Evolutionary conservation across 768 basidiomycete species (phyloP).

Genomic region (Collybia mongolica): DNA sequence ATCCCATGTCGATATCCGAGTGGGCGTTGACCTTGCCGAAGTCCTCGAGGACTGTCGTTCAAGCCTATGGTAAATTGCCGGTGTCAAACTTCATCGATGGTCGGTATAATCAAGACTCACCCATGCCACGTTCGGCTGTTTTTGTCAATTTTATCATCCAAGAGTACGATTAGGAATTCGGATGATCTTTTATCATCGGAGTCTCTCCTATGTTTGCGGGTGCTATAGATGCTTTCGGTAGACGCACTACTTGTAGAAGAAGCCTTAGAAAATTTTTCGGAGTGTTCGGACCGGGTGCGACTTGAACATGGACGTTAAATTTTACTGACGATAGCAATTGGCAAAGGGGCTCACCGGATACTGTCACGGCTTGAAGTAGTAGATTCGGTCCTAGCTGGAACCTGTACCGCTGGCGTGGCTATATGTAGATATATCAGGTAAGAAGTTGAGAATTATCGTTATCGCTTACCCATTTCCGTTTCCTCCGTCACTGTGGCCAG

Average conservation of each 20-base stretch:
- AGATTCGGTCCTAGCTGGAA: background rate
- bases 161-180: slow-evolving; percentile 36
- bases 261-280: slow-evolving; percentile 7
- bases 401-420: background rate
- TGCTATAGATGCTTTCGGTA: slow-evolving; percentile 15
- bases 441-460: background rate
- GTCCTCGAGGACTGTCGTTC: slow-evolving; percentile 29
- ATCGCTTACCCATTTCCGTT: background rate
- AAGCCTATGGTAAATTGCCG: slow-evolving; percentile 18
- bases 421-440: background rate
- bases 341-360: background rate
- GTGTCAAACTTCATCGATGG: too few relatives aligned
- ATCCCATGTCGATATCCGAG: slow-evolving; percentile 39
- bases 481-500: slow-evolving; percentile 1
- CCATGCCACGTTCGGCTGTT: slow-evolving; percentile 41
- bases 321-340: background rate
- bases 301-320: background rate
- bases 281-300: slow-evolving; percentile 10
- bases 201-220: slow-evolving; percentile 7
- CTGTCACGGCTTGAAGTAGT: background rate
- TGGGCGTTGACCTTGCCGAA: slow-evolving; percentile 18
- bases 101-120: slow-evolving; percentile 21
- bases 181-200: slow-evolving; percentile 14
- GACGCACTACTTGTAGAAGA: slow-evolving; percentile 13
- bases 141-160: slow-evolving; percentile 33